phyloP scores from a whole-genome alignment of 768 basidiomycete genomes.

The Phanerochaete sordida region DNA sequence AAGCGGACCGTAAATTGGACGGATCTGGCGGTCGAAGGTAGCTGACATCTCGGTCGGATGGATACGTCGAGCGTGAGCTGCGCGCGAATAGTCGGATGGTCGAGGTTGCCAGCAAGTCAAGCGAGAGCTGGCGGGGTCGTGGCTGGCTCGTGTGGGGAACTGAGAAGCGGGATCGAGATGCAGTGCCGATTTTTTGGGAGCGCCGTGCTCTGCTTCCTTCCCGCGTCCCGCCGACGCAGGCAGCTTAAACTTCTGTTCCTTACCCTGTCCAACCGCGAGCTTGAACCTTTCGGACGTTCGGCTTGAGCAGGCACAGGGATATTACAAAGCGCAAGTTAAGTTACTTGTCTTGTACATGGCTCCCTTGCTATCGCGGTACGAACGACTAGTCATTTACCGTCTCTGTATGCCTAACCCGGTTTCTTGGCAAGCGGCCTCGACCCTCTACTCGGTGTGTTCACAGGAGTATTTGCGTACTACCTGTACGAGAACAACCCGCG shows the following conservation, averaged over 20 bases:
- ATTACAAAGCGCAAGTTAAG: not conserved
- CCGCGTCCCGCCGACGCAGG: conserved; percentile 12
- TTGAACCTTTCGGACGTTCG: conserved; percentile 2
- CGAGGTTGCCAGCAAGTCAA: not conserved
- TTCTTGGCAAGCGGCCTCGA: conserved; percentile 52
- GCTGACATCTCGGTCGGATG: conserved; percentile 39
- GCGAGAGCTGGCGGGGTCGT: not conserved
- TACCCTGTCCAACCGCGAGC: not conserved
- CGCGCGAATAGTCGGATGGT: not conserved
- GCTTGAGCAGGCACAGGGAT: not conserved
- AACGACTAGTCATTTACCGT: not conserved
- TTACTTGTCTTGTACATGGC: conserved; percentile 29
- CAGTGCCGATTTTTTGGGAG: conserved; percentile 7
- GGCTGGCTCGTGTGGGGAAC: conserved; percentile 3
- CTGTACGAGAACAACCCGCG: conserved; percentile 80
- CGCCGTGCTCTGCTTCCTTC: conserved; percentile 3
- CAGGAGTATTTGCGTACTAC: conserved; percentile 75
- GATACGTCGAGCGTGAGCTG: not conserved
- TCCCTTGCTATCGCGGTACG: conserved; percentile 52
- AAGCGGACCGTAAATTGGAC: conserved; percentile 74
- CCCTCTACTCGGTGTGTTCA: conserved; percentile 72
- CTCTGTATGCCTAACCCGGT: not conserved
- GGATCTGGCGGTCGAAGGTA: conserved; percentile 78
- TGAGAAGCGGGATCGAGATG: not conserved
- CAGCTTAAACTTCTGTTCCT: conserved; percentile 5